Base-by-base conservation (phyloP, 1,284 basidiomycete genomes). In the Trametes sp. region DNA sequence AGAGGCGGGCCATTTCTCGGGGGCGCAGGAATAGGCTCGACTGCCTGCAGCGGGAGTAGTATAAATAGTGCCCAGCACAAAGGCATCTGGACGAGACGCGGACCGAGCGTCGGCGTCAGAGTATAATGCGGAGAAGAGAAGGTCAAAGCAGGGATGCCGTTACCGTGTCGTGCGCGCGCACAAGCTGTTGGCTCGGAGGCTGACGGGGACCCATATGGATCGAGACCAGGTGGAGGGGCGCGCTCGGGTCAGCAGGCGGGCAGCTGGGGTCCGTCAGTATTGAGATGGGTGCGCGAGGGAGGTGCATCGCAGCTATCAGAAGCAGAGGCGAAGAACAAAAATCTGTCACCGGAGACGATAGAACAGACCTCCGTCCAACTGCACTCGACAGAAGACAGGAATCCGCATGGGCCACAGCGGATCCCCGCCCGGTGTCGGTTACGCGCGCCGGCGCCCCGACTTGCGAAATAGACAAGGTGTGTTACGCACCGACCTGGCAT, bases 21-120 rank as follows among this genome's bases (percentile, higher is more conserved):
- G 23, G 52, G 57, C 16, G 41, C 36, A 45, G 26, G 45, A n/a
- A 49, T 49, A 36, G 44, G 52, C 59, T 51, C 54, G 35, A 42
- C 64, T 61, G 62, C 62, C 62, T 29, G 62, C 62, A 58, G 65
- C 42, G 44, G n/a, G 45, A 38, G 59, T 63, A 38, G 59, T 63
- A 55, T 66, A 61, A 61, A 66, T 63, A 58, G 59, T 50, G 57
- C n/a, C 38, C 24, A 38, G 45, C 21, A 59, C 56, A 51, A 45
- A 21, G 26, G 54, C 59, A 44, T 45, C 19, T 51, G 29, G 41
- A 38, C 28, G 16, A 44, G 52, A 23, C 45, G n/a, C 36, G 21
- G 36, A 26, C 14, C 56, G 11, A 13, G 56, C 44, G 44, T 36
- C 49, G 8, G 56, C 44, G 44, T 36, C 49, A 51, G 38, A 44